Conservation (phyloP, 2,329 filamentous ascomycete species). For the Emergomyces pasteurianus region DNA sequence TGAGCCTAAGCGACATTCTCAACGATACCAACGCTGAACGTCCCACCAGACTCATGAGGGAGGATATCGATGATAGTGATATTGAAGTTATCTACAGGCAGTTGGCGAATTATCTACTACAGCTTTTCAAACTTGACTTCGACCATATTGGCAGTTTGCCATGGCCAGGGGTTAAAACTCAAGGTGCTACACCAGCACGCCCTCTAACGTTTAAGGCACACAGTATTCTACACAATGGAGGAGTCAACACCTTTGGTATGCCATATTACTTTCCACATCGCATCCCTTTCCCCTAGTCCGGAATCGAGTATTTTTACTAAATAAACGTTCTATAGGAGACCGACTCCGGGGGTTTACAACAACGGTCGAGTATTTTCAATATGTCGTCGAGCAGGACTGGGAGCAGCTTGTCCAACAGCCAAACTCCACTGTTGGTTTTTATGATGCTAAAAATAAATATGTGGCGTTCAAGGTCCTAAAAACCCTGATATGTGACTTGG, state of each 20-base stretch:
- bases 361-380: constrained; percentile 23
- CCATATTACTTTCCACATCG: constrained; percentile 4
- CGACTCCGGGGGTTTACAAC: constrained; percentile 18
- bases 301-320: constrained; percentile 9
- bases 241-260: constrained; percentile 20
- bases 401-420: constrained; percentile 23
- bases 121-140: constrained; percentile 21
- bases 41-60: constrained; percentile 28
- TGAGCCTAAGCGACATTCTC: constrained; percentile 17
- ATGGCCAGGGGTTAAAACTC: constrained; percentile 9
- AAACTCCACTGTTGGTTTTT: constrained; percentile 19
- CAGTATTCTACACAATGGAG: constrained; percentile 21
- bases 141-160: constrained; percentile 19
- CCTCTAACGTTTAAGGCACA: constrained; percentile 25
- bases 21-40: constrained; percentile 28
- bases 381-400: constrained; percentile 22
- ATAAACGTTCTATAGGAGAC: constrained; percentile 14
- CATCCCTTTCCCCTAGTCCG: constrained; percentile 2
- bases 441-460: constrained; percentile 21
- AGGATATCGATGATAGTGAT: constrained; percentile 17
- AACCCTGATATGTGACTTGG: constrained; percentile 16
- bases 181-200: constrained; percentile 11
- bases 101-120: constrained; percentile 18
- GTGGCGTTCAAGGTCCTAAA: constrained; percentile 18
- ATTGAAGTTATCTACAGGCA: constrained; percentile 19